Evolutionary conservation across 768 basidiomycete species (phyloP).

Genomic region (Hericium coralloides): DNA sequence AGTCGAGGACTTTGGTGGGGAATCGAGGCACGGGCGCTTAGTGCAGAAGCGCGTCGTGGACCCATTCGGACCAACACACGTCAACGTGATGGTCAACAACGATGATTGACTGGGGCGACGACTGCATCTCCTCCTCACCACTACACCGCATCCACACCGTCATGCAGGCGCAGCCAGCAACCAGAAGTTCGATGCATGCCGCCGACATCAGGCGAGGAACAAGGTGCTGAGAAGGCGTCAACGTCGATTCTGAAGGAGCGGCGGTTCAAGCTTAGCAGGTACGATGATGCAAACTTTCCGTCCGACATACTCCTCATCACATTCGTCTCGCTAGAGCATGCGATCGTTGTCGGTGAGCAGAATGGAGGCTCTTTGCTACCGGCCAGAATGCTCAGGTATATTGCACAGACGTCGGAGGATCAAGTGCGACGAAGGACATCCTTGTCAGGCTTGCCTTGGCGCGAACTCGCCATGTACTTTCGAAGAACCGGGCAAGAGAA

Average conservation of each 20-base stretch:
- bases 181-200: too few species aligned
- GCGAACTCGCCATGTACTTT: constrained; percentile 79
- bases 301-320: not conserved
- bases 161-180: too few species aligned
- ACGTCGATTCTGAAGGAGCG: constrained; percentile 55
- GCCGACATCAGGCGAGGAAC: constrained; percentile 1
- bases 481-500: constrained; percentile 80
- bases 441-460: constrained; percentile 81
- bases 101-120: too few species aligned
- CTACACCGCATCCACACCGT: too few species aligned
- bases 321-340: constrained; percentile 50
- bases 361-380: not conserved
- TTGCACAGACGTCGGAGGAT: constrained; percentile 65
- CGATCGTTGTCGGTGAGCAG: constrained; percentile 79
- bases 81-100: too few species aligned
- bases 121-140: too few species aligned
- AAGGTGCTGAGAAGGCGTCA: constrained; percentile 3
- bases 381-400: constrained; percentile 1
- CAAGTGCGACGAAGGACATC: constrained; percentile 85
- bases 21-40: too few species aligned
- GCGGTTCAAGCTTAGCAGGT: constrained; percentile 82
- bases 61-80: too few species aligned
- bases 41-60: too few species aligned
- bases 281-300: not conserved
- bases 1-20: too few species aligned